Conservation (phyloP, 2,329 filamentous ascomycete species). For the Didymella pomorum region DNA sequence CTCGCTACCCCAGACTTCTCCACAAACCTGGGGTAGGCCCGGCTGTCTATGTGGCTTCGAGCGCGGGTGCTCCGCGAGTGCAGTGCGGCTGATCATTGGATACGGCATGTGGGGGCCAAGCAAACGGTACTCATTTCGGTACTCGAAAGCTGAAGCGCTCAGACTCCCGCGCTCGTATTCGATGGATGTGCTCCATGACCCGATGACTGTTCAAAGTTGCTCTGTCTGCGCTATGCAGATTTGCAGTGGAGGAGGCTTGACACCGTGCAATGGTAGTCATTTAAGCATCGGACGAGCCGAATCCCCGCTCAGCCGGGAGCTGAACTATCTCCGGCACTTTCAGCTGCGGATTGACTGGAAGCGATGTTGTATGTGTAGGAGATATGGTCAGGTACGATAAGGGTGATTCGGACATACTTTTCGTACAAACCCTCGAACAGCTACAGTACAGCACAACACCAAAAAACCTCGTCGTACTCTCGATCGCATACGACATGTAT, state of each 20-base stretch:
- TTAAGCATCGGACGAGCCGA: background rate
- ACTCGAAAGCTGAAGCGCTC: background rate
- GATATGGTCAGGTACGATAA: background rate
- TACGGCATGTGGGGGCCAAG: background rate
- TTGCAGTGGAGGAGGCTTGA: background rate
- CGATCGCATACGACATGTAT: too few relatives aligned
- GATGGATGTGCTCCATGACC: background rate
- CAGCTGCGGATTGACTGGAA: background rate
- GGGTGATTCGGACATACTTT: background rate
- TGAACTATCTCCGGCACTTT: background rate
- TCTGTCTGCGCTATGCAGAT: background rate
- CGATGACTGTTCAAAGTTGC: background rate
- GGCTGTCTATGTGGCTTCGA: background rate
- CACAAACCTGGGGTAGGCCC: background rate
- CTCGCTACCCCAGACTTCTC: slow-evolving; percentile 3
- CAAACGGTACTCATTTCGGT: background rate
- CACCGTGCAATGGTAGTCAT: background rate
- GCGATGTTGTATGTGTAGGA: background rate
- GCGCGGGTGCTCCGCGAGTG: background rate
- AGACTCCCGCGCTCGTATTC: background rate
- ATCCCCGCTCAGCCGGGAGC: background rate
- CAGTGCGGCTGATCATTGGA: background rate
- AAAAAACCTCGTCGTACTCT: too few relatives aligned
- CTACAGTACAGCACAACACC: background rate
- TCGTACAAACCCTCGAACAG: background rate